A percentile compares a stretch with the other conserved stretches of the same genome.
These are phyloP conservation scores for Meyerozyma elateridarum DNA, from an alignment of 1,139 yeast genomes.

Conservation along the genomic window DNA sequence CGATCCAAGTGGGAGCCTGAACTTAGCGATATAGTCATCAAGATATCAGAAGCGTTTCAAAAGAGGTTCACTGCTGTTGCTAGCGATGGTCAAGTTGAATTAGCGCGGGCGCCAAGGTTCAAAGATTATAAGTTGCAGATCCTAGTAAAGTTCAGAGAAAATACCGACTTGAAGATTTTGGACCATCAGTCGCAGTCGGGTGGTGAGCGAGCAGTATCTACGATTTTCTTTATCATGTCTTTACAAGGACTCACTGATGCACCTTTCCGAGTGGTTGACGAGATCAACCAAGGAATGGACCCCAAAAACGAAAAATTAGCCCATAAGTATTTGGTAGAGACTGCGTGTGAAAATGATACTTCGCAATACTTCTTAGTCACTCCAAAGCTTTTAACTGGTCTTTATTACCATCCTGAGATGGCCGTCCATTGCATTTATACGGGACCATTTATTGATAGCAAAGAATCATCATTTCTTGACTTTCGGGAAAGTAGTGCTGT, in stretches of 20 bases:
- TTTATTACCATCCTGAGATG: slow-evolving; percentile 79
- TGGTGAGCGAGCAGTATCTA: slow-evolving; percentile 95
- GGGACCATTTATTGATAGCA: slow-evolving; percentile 36
- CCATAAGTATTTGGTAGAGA: slow-evolving; percentile 79
- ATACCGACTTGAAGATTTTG: slow-evolving; percentile 61
- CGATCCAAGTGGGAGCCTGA: slow-evolving; percentile 55
- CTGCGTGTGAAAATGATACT: slow-evolving; percentile 61
- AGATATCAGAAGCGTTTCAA: slow-evolving; percentile 61
- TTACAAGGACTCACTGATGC: slow-evolving; percentile 87
- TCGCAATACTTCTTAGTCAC: slow-evolving; percentile 88
- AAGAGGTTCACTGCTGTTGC: slow-evolving; percentile 70
- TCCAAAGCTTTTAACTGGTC: slow-evolving; percentile 79
- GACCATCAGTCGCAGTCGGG: slow-evolving; percentile 93
- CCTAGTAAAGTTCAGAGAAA: slow-evolving; percentile 78
- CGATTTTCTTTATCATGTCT: slow-evolving; percentile 85
- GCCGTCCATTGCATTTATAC: slow-evolving; percentile 86
- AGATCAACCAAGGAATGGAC: slow-evolving; percentile 99
- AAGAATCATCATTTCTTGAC: slow-evolving; percentile 1
- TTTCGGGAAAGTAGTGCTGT: neutral
- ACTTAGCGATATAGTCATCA: slow-evolving; percentile 43
- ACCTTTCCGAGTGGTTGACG: slow-evolving; percentile 95
- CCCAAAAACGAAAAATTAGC: slow-evolving; percentile 86
- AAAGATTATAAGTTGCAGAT: slow-evolving; percentile 83
- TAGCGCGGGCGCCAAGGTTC: slow-evolving; percentile 51
- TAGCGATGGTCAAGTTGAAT: slow-evolving; percentile 73